Conservation (phyloP, 2,329 filamentous ascomycete species). For the Plectosphaerella sp. region DNA sequence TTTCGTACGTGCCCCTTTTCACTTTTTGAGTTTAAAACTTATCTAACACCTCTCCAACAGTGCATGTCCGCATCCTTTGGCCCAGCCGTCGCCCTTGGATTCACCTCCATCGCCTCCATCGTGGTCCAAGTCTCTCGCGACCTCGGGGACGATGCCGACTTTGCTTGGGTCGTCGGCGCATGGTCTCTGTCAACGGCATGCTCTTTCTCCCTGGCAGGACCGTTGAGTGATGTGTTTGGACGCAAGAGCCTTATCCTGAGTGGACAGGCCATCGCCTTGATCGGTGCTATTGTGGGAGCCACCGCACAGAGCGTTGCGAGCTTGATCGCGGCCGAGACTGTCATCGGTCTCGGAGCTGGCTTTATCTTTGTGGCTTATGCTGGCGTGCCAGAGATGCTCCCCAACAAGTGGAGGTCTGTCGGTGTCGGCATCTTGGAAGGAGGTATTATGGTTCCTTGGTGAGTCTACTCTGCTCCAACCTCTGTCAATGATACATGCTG, state of each 20-base stretch:
- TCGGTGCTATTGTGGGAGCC: conserved; percentile 17
- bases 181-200: conserved; percentile 11
- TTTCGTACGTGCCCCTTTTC: background rate
- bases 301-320: conserved; percentile 16
- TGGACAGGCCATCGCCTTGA: conserved; percentile 4
- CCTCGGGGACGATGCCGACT: conserved; percentile 5
- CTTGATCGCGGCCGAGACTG: conserved; percentile 21
- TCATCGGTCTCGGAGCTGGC: conserved; percentile 26
- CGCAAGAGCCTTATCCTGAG: conserved; percentile 7
- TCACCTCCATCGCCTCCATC: conserved; percentile 7
- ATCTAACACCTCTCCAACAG: background rate
- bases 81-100: conserved; percentile 7
- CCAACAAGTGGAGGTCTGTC: conserved; percentile 24
- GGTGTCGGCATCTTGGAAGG: conserved; percentile 10
- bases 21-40: background rate
- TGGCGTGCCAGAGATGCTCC: conserved; percentile 25
- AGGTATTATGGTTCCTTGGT: conserved; percentile 9
- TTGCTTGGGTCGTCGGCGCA: conserved; percentile 10
- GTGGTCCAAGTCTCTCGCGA: conserved; percentile 7
- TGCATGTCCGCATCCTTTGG: conserved; percentile 10
- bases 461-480: conserved; percentile 17
- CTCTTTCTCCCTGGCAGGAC: conserved; percentile 9
- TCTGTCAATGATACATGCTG: background rate
- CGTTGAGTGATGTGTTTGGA: conserved; percentile 10
- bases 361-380: conserved; percentile 27